Base-by-base conservation (phyloP, 225 moss, liverwort and hornwort genomes). In the Straminergon stramineum region DNA sequence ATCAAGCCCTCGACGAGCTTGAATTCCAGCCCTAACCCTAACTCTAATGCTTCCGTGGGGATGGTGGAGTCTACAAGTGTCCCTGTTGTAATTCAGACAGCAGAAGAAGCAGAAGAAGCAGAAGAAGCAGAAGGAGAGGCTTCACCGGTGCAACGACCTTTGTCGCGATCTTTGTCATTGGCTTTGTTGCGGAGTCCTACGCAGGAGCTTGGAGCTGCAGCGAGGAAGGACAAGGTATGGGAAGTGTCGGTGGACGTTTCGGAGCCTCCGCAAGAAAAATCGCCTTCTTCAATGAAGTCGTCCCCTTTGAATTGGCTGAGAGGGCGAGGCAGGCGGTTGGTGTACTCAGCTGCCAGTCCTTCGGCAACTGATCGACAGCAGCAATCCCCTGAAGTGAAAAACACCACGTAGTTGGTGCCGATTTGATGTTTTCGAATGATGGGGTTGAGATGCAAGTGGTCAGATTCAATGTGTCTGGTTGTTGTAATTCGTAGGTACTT, bases 321-420 rank as follows among this genome's bases (percentile, higher is more conserved):
- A 85, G 93, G 93, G 62, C 74, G 90, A 67, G 92, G 91, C 69
- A 85, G 90, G 64, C 87, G 94, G 51, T 85, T 93, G 92, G 93
- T 93, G 78, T 90, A 90, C 85, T 93, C 92, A 56, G 92, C 93
- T 65, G 92, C 91, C 4, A 93, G 89, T 81, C 89, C 93, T 85
- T 90, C 91, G 45, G 70, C 87, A 57, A 79, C 78, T 71, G 89
- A 84, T 62, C 32, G 48, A 43, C 90, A 66, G 71, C 85, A 74
- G 65, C 39, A 69, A 83, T 84, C 76, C 56, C 39, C 77, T 17
- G 76, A 67, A 77, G 56, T 19, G 76, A 77, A 57, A 65, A 57
- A 11, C 57, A 17, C 57, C 61, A 51, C 22, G n/a, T 61, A 79
- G 81, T 28, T 37, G 80, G 26, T 87, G 43, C 58, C 14, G 51